These are phyloP conservation scores for Hirschioporus abietinus DNA, from an alignment of 768 basidiomycete species.

Conservation along the genomic window DNA sequence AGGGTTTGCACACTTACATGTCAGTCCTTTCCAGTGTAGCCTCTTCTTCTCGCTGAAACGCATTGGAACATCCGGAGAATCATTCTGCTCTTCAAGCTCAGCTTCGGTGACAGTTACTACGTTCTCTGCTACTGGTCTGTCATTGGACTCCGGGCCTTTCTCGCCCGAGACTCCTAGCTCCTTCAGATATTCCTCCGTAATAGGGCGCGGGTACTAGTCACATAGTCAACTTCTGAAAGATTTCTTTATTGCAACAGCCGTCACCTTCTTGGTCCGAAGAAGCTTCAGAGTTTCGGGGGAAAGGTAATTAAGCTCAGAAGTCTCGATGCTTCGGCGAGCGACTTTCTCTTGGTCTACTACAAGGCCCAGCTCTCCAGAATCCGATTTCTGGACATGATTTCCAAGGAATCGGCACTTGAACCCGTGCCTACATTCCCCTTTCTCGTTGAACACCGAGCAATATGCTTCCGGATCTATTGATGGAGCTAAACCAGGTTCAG, in stretches of 20 bases:
- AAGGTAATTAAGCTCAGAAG: slow-evolving; percentile 68
- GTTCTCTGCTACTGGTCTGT: slow-evolving; percentile 14
- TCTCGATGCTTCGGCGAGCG: slow-evolving; percentile 37
- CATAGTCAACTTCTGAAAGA: slow-evolving; percentile 2
- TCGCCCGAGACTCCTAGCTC: slow-evolving; percentile 34
- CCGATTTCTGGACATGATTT: slow-evolving; percentile 55
- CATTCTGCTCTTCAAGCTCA: slow-evolving; percentile 30
- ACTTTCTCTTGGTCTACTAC: slow-evolving; percentile 56
- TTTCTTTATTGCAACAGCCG: slow-evolving; percentile 11
- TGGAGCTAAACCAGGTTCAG: slow-evolving; percentile 26
- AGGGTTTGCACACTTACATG: slow-evolving; percentile 48
- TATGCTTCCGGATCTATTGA: slow-evolving; percentile 41
- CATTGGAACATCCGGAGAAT: slow-evolving; percentile 63
- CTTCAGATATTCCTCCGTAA: slow-evolving; percentile 56
- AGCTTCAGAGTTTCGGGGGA: slow-evolving; percentile 51
- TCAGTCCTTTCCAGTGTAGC: slow-evolving; percentile 80
- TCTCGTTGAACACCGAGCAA: slow-evolving; percentile 65
- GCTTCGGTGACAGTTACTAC: slow-evolving; percentile 15
- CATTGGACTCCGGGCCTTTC: slow-evolving; percentile 9
- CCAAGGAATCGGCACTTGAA: slow-evolving; percentile 90
- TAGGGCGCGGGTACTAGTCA: slow-evolving; percentile 57
- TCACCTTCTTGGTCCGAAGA: slow-evolving; percentile 65
- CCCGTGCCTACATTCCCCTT: slow-evolving; percentile 77
- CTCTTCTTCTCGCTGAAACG: slow-evolving; percentile 82
- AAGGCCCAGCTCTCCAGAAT: slow-evolving; percentile 39